Evolutionary conservation across 2,329 filamentous ascomycete species (phyloP).

Genomic region (Aspergillus bombycis): DNA sequence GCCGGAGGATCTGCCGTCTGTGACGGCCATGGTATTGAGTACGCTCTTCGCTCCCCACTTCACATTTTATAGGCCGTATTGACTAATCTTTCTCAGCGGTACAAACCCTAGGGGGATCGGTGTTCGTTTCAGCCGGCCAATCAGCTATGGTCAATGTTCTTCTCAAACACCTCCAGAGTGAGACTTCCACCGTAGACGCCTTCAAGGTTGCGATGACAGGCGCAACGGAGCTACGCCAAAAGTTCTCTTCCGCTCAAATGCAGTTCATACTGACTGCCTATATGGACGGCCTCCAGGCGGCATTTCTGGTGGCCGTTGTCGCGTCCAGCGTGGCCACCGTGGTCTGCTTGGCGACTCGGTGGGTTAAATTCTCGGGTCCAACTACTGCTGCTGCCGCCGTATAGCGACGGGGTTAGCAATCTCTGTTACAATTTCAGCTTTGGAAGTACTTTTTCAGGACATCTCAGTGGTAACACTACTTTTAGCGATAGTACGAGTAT

Average conservation of each 20-base stretch:
- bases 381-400: no score
- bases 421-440: no score
- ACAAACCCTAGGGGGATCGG: conserved; percentile 33
- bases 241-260: conserved; percentile 27
- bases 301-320: conserved; percentile 20
- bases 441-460: no score
- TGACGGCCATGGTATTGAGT: conserved; percentile 23
- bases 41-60: not conserved
- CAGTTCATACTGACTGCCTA: conserved; percentile 32
- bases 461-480: no score
- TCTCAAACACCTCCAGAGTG: conserved; percentile 19
- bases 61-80: not conserved
- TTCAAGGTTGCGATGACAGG: conserved; percentile 12
- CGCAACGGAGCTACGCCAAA: conserved; percentile 30
- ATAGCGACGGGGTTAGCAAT: not conserved
- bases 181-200: conserved; percentile 21
- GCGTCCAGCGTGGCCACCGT: not conserved
- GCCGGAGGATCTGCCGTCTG: conserved; percentile 29
- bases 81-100: conserved; percentile 22
- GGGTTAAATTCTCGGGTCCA: not conserved
- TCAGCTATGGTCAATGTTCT: conserved; percentile 35
- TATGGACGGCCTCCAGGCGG: conserved; percentile 31
- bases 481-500: no score
- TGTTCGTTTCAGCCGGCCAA: conserved; percentile 34
- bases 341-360: not conserved